Evolutionary conservation across 2,329 filamentous ascomycete genomes (phyloP).

Genomic region (Aspergillus thermomutatus): DNA sequence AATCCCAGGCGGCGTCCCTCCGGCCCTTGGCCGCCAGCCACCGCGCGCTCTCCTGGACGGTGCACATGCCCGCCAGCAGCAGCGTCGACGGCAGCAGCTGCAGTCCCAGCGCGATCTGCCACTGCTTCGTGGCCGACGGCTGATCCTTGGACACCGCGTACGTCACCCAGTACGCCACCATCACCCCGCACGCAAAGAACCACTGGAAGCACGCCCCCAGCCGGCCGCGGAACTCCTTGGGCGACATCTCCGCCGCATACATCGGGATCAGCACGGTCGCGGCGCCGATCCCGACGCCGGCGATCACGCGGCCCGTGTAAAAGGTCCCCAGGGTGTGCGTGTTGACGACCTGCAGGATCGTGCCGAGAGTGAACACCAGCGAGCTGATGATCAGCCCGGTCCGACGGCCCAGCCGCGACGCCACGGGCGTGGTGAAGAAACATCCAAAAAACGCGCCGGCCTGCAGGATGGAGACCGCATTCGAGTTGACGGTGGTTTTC

Average conservation of each 20-base stretch:
- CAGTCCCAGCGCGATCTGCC: conserved; percentile 49
- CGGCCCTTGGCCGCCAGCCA: conserved; percentile 49
- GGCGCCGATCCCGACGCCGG: conserved; percentile 46
- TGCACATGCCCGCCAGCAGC: conserved; percentile 48
- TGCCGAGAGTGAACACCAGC: conserved; percentile 35
- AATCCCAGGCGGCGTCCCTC: conserved; percentile 46
- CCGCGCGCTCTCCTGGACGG: conserved; percentile 47
- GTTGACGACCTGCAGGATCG: conserved; percentile 47
- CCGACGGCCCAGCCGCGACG: conserved; percentile 44
- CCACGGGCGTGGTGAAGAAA: conserved; percentile 47
- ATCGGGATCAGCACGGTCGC: conserved; percentile 42
- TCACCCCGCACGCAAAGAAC: conserved; percentile 38
- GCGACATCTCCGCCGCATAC: conserved; percentile 41
- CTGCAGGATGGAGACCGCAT: conserved; percentile 49
- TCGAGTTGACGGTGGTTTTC: conserved; percentile 43
- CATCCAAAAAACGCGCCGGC: conserved; percentile 52
- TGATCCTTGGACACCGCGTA: conserved; percentile 46
- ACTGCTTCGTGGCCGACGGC: conserved; percentile 40
- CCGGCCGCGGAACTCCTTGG: conserved; percentile 40
- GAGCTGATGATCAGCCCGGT: conserved; percentile 44
- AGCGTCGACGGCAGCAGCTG: conserved; percentile 49
- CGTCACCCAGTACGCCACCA: conserved; percentile 46
- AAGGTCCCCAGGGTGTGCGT: conserved; percentile 42
- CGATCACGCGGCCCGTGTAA: conserved; percentile 46
- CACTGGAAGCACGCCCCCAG: conserved; percentile 39